Conservation (phyloP, 495 filamentous ascomycete species). For the Neurospora sp. region DNA sequence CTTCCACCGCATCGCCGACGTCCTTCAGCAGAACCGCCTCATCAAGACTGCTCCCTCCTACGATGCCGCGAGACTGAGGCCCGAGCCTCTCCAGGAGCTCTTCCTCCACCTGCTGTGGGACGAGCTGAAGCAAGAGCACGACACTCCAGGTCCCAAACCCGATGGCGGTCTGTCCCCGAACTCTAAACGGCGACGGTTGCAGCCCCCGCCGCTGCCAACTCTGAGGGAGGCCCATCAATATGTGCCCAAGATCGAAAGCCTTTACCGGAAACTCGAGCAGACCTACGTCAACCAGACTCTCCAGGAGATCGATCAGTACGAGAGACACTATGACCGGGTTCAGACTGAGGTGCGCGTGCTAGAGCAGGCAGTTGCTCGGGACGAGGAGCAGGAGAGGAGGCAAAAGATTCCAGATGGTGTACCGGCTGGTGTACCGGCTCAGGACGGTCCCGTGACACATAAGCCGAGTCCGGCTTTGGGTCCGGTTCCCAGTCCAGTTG, state of each 20-base stretch:
- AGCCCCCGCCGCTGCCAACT: conserved; percentile 52
- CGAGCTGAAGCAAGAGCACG: conserved; percentile 42
- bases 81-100: conserved; percentile 67
- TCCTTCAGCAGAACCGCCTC: conserved; percentile 58
- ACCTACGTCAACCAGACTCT: conserved; percentile 60
- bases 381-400: conserved; percentile 3
- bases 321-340: conserved; percentile 54
- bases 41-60: conserved; percentile 58
- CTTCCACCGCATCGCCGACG: conserved; percentile 64
- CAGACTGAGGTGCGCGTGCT: conserved; percentile 59
- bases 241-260: conserved; percentile 51
- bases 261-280: conserved; percentile 64
- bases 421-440: not conserved
- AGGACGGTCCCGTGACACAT: not conserved
- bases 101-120: conserved; percentile 70
- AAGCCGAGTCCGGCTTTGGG: not conserved
- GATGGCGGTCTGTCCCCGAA: conserved; percentile 35
- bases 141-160: conserved; percentile 14
- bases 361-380: conserved; percentile 26
- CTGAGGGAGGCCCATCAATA: conserved; percentile 55
- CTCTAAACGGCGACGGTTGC: conserved; percentile 64
- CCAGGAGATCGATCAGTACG: conserved; percentile 61
- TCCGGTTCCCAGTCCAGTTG: not conserved
- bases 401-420: not conserved
- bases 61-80: conserved; percentile 61